Evolutionary conservation across 2,329 filamentous ascomycete genomes (phyloP).

Genomic region (Phyllosticta citrichinensis): DNA sequence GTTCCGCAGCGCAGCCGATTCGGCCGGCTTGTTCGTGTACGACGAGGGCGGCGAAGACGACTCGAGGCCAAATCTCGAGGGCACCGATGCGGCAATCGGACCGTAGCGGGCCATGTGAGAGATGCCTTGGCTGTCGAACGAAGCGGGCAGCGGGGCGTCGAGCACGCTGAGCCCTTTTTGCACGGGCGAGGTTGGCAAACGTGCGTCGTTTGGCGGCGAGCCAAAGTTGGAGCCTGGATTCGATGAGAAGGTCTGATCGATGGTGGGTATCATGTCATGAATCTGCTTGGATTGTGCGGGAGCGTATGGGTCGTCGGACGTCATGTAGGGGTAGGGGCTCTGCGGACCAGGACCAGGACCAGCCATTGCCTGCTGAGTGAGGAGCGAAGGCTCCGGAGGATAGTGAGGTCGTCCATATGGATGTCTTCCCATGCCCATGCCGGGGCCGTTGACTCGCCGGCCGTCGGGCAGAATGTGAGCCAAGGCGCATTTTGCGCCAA

Average conservation of each 20-base stretch:
- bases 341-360: slow-evolving; percentile 29
- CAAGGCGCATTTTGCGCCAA: slow-evolving; percentile 93
- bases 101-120: slow-evolving; percentile 85
- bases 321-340: slow-evolving; percentile 29
- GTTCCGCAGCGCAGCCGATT: slow-evolving; percentile 52
- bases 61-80: slow-evolving; percentile 82
- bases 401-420: slow-evolving; percentile 47
- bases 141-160: slow-evolving; percentile 85
- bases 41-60: slow-evolving; percentile 69
- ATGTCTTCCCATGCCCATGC: slow-evolving; percentile 47
- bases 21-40: slow-evolving; percentile 45
- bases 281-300: slow-evolving; percentile 20
- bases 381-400: slow-evolving; percentile 64
- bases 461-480: slow-evolving; percentile 93
- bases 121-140: slow-evolving; percentile 92
- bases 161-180: slow-evolving; percentile 74
- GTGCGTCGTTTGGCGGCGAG: slow-evolving; percentile 64
- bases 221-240: slow-evolving; percentile 60
- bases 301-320: slow-evolving; percentile 32
- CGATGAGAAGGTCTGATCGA: slow-evolving; percentile 50
- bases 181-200: slow-evolving; percentile 70
- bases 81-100: slow-evolving; percentile 84
- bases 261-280: slow-evolving; percentile 44
- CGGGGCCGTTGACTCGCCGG: slow-evolving; percentile 72
- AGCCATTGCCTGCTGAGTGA: slow-evolving; percentile 45